Evolutionary conservation across 1,284 basidiomycete species (phyloP).

Genomic region (Mycosarcoma maydis): DNA sequence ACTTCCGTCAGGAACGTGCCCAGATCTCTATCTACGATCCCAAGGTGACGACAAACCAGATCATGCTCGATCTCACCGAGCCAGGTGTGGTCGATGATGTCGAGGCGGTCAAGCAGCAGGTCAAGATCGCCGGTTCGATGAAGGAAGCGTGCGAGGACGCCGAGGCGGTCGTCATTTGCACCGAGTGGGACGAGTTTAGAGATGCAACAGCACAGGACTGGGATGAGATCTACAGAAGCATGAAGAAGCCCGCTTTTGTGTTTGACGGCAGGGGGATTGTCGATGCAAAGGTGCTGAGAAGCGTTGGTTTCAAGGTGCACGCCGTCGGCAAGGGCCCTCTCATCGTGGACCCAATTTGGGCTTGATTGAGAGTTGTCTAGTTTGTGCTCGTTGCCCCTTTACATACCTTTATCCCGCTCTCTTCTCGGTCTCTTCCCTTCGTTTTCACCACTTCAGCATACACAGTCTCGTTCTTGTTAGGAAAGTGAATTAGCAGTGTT

Average conservation of each 20-base stretch:
- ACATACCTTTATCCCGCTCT: too few species aligned
- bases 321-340: slow-evolving; percentile 67
- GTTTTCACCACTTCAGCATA: neutral
- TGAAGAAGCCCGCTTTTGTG: slow-evolving; percentile 82
- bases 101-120: slow-evolving; percentile 81
- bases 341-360: slow-evolving; percentile 64
- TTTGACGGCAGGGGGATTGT: slow-evolving; percentile 91
- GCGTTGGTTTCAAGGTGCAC: slow-evolving; percentile 90
- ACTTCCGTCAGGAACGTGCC: slow-evolving; percentile 91
- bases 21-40: slow-evolving; percentile 91
- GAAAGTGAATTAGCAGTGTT: too few species aligned
- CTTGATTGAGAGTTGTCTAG: slow-evolving; percentile 6
- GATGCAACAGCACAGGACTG: slow-evolving; percentile 80
- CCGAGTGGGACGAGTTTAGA: slow-evolving; percentile 83
- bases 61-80: slow-evolving; percentile 72
- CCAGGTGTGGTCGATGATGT: slow-evolving; percentile 70
- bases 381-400: too few species aligned
- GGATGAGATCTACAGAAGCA: slow-evolving; percentile 81
- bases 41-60: slow-evolving; percentile 72
- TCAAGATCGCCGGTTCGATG: slow-evolving; percentile 80
- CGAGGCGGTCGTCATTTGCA: slow-evolving; percentile 85
- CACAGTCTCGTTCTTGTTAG: neutral
- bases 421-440: too few species aligned
- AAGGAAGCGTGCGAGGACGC: slow-evolving; percentile 87
- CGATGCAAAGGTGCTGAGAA: slow-evolving; percentile 79